Evolutionary conservation across 2,329 filamentous ascomycete species (phyloP).

Genomic region (Moelleriella libera): DNA sequence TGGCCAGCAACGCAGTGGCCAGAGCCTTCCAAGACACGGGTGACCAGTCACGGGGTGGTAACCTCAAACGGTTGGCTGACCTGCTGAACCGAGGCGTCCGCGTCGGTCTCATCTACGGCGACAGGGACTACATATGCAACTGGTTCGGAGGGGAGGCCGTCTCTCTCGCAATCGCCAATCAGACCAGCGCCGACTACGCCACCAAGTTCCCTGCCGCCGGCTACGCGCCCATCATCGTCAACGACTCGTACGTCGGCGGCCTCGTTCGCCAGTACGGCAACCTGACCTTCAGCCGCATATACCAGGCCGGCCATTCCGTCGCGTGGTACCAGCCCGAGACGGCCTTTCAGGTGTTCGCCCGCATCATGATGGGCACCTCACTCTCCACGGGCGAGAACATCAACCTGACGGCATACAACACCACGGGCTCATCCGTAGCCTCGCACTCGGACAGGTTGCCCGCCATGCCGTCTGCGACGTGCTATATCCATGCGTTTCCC

Average conservation of each 20-base stretch:
- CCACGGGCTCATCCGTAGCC: conserved; percentile 38
- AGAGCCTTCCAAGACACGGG: conserved; percentile 33
- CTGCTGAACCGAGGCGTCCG: conserved; percentile 49
- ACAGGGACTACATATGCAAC: conserved; percentile 50
- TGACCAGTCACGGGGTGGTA: conserved; percentile 50
- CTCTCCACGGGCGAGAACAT: conserved; percentile 40
- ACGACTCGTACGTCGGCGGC: conserved; percentile 54
- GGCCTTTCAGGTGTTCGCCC: conserved; percentile 43
- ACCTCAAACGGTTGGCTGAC: conserved; percentile 42
- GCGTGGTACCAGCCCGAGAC: conserved; percentile 48
- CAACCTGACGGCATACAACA: conserved; percentile 37
- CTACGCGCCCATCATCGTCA: conserved; percentile 58
- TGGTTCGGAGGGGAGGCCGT: conserved; percentile 64
- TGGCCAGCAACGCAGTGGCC: conserved; percentile 30
- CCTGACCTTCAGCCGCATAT: conserved; percentile 52
- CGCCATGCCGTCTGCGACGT: conserved; percentile 33
- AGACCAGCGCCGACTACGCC: conserved; percentile 30
- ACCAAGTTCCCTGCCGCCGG: conserved; percentile 49
- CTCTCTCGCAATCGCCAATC: conserved; percentile 44
- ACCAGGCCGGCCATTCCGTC: conserved; percentile 51
- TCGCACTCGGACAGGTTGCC: conserved; percentile 37
- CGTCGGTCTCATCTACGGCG: conserved; percentile 58
- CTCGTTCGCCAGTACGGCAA: conserved; percentile 67
- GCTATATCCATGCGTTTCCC: conserved; percentile 40
- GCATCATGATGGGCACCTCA: conserved; percentile 41